Percentiles rank a stretch among this genome's conserved stretches.
Evolutionary conservation across 2,329 filamentous ascomycete genomes (phyloP).

Genomic region (Lecanicillium sp.): DNA sequence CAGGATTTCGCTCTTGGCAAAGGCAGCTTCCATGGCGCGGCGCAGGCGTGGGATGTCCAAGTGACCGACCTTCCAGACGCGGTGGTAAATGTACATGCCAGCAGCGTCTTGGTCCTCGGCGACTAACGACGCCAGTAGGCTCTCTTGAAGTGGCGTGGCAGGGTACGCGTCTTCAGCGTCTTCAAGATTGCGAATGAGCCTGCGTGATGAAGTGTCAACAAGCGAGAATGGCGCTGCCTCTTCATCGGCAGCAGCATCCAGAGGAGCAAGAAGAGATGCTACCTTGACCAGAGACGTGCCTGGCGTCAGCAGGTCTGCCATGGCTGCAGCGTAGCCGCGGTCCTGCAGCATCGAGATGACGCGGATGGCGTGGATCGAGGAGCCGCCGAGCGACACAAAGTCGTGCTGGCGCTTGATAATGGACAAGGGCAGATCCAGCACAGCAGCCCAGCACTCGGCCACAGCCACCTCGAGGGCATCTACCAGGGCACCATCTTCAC

Average conservation of each 20-base stretch:
- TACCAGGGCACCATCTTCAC: too few species aligned
- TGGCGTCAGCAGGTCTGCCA: neutral
- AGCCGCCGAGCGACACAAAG: slow-evolving; percentile 13
- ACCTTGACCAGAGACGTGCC: neutral
- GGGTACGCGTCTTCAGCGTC: slow-evolving; percentile 14
- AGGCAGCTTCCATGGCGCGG: slow-evolving; percentile 9
- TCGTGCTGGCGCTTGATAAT: slow-evolving; percentile 6
- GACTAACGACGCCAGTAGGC: slow-evolving; percentile 8
- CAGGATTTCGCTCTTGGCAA: slow-evolving; percentile 10
- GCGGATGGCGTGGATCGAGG: slow-evolving; percentile 13
- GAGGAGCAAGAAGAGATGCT: neutral
- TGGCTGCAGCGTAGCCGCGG: neutral
- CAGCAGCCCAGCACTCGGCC: slow-evolving; percentile 8
- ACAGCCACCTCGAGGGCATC: slow-evolving; percentile 4
- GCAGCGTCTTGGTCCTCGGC: too few species aligned
- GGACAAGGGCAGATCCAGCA: slow-evolving; percentile 8
- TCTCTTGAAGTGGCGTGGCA: slow-evolving; percentile 16
- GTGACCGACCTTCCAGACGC: slow-evolving; percentile 9
- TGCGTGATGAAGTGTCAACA: neutral
- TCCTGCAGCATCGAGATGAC: slow-evolving; percentile 5
- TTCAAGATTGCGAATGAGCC: neutral
- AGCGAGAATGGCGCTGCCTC: slow-evolving; percentile 10
- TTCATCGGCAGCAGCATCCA: neutral
- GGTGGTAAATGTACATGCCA: slow-evolving; percentile 12
- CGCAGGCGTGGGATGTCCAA: slow-evolving; percentile 9